These are phyloP conservation scores for Karstenula rhodostoma DNA, from an alignment of 2,329 filamentous ascomycete genomes.

Conservation along the genomic window DNA sequence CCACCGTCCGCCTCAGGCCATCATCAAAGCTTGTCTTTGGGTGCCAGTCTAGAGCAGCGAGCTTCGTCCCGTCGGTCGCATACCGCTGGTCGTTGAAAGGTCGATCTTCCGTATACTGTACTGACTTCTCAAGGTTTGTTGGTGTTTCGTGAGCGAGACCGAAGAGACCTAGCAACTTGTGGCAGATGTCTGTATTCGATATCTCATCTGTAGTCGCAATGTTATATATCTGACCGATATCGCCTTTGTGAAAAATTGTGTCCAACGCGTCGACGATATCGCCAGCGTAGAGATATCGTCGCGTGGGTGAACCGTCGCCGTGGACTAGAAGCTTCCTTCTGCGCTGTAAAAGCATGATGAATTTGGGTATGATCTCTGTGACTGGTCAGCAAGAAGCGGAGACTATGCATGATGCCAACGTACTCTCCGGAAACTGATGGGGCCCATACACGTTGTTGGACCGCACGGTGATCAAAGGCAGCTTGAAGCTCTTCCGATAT, in stretches of 20 bases:
- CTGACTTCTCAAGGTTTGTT: constrained; percentile 66
- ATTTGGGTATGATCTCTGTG: constrained; percentile 85
- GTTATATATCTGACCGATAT: constrained; percentile 80
- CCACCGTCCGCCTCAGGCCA: constrained; percentile 47
- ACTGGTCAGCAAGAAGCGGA: constrained; percentile 19
- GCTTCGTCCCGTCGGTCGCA: constrained; percentile 50
- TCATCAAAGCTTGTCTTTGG: constrained; percentile 48
- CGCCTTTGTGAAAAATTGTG: constrained; percentile 80
- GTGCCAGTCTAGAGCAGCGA: constrained; percentile 47
- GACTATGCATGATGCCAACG: constrained; percentile 39
- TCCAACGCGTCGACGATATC: constrained; percentile 85
- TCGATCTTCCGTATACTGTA: constrained; percentile 78
- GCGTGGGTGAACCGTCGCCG: constrained; percentile 76
- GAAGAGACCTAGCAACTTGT: constrained; percentile 70
- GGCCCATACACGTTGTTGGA: constrained; percentile 89
- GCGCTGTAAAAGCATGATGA: constrained; percentile 75
- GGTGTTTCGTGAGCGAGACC: constrained; percentile 55
- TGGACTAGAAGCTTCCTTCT: constrained; percentile 74
- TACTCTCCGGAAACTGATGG: constrained; percentile 84
- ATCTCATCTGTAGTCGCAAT: constrained; percentile 81
- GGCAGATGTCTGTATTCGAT: constrained; percentile 75
- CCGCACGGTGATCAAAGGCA: constrained; percentile 80
- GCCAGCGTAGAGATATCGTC: constrained; percentile 79
- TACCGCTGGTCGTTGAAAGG: constrained; percentile 63
- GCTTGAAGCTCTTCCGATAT: constrained; percentile 83